Percentiles rank a stretch among this genome's conserved stretches.
Evolutionary conservation across 2,329 filamentous ascomycete genomes (phyloP).

Genomic region (Hypoxylon sp.): DNA sequence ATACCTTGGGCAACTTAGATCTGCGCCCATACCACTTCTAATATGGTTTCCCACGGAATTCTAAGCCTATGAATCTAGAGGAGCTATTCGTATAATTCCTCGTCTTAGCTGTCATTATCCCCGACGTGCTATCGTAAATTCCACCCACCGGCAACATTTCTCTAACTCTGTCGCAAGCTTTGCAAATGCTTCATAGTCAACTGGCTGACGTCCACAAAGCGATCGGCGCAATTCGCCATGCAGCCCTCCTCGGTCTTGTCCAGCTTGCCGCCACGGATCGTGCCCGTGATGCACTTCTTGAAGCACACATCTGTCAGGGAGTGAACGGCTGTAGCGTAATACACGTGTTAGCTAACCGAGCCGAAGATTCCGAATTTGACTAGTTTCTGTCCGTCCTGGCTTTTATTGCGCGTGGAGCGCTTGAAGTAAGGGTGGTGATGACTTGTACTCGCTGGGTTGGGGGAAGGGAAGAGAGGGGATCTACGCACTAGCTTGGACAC

Average conservation of each 20-base stretch:
- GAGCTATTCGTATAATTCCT: constrained; percentile 21
- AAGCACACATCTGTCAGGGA: constrained; percentile 82
- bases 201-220: constrained; percentile 91
- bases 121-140: constrained; percentile 12
- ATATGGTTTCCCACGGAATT: not conserved
- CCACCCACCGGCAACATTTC: constrained; percentile 6
- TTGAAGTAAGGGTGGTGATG: not conserved
- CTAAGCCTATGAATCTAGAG: not conserved
- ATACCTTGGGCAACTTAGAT: not conserved
- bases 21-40: constrained; percentile 2
- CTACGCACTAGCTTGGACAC: constrained; percentile 70
- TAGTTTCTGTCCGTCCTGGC: not conserved
- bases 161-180: constrained; percentile 59
- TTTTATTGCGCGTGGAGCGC: not conserved
- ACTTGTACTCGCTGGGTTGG: constrained; percentile 1
- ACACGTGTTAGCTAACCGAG: constrained; percentile 21
- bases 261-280: constrained; percentile 78
- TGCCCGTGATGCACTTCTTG: constrained; percentile 88
- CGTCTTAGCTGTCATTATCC: constrained; percentile 5
- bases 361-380: constrained; percentile 1
- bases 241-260: constrained; percentile 85
- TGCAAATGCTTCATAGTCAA: constrained; percentile 89
- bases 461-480: constrained; percentile 41
- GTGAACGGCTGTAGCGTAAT: constrained; percentile 63
- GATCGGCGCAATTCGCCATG: constrained; percentile 91